Conservation (phyloP, 208 protist genomes). For the Acanthamoeba polyphaga region DNA sequence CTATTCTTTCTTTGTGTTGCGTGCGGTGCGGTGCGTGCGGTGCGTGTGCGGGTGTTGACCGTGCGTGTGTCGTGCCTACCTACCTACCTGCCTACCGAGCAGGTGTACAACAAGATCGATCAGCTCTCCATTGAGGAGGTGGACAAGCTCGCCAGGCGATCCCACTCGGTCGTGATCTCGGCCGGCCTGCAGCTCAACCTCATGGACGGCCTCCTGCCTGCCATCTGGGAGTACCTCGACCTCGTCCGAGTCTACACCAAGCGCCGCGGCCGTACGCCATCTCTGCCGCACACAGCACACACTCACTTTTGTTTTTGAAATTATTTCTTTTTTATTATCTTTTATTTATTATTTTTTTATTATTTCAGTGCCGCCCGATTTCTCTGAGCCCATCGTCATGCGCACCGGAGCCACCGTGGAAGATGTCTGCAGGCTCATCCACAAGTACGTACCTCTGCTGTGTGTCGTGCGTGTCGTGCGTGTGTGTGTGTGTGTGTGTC, state of each 20-base stretch:
- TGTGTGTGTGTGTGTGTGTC: no score
- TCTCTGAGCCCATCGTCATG: constrained; percentile 95
- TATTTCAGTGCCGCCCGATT: constrained; percentile 93
- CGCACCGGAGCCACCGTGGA: constrained; percentile 95
- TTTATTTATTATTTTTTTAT: not conserved
- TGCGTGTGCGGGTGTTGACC: no score
- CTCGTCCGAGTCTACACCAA: constrained; percentile 98
- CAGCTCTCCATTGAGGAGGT: constrained; percentile 97
- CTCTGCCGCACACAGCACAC: not conserved
- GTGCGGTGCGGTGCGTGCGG: no score
- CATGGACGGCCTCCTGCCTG: constrained; percentile 95
- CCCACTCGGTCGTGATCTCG: constrained; percentile 90
- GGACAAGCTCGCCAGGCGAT: constrained; percentile 94
- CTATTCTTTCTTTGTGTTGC: not conserved
- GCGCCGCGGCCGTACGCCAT: constrained; percentile 90
- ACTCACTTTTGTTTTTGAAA: no score
- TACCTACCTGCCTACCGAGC: constrained; percentile 78
- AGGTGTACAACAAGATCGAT: constrained; percentile 98
- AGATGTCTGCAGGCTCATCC: constrained; percentile 97
- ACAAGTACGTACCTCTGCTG: constrained; percentile 89
- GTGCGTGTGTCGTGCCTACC: no score
- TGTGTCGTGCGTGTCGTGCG: not conserved
- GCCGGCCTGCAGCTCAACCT: constrained; percentile 80
- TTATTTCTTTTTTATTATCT: not conserved
- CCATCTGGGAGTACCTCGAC: constrained; percentile 97